Evolutionary conservation across 2,329 filamentous ascomycete genomes (phyloP), one percentile per base, ranked within the genome.

Genomic region (Thielaviopsis ethacetica): DNA sequence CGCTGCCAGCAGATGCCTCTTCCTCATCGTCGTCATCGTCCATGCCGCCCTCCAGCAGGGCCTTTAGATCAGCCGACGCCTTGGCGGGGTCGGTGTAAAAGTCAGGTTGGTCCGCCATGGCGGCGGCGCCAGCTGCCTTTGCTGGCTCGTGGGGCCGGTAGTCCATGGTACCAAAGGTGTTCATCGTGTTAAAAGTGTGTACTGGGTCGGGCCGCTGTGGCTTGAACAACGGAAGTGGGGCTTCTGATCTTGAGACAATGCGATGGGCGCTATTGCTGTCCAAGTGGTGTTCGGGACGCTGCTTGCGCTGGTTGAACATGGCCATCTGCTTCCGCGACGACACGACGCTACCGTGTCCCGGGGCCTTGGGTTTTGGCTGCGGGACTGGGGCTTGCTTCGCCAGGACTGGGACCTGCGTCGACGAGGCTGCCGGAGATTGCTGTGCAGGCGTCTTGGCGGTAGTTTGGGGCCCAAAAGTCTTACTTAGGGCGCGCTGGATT

Each of bases 1-100:
- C n/a, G 22, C 52, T 27, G 26, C 54, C 41, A 13, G 26, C 27
- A 30, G 44, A 26, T 3, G 54, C 55, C 13, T 52, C 63, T 19
- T 69, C 72, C 51, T 71, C 72, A 54, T 85, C 82, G 0, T 83
- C 81, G 0, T 86, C 84, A 15, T 88, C 85, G 57, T 91, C 86
- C 70, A 91, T 82, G 10, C 85, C 85, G 7, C 86, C 88, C 68
- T 91, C 88, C 1, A 93, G 75, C n/a, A 93, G 70, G 7, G 85
- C 86, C 68, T 93, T 93, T 63, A 93, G 76, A 64, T 91, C 87
- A 53, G 84, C 83, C 56, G 80, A 82, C 12, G 88, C 86, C 68
- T 88, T 85, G 60, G 75, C 74, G 0, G 85, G 81, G 63, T 91
- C 86, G 5, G 85, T 82, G 64, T 86, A 89, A 62, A 81, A 75